Evolutionary conservation across 1,139 yeast genomes (phyloP).

Genomic region (Hemisphaericaspora xylofermentans): DNA sequence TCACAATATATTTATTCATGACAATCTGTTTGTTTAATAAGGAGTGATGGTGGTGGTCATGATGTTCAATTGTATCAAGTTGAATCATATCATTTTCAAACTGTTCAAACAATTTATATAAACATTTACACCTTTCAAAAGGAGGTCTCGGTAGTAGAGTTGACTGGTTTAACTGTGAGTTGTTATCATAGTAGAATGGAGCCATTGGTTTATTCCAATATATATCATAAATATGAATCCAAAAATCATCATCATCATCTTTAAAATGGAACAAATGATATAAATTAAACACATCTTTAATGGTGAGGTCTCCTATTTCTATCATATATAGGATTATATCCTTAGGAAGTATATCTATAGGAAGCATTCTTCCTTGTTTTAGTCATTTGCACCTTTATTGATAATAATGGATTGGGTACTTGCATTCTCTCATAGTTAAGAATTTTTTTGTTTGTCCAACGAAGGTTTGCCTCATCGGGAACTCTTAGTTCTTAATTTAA

Average conservation of each 20-base stretch:
- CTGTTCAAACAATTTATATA: background rate
- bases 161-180: background rate
- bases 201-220: background rate
- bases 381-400: too few relatives aligned
- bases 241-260: conserved; percentile 11
- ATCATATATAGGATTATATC: conserved; percentile 13
- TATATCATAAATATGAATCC: conserved; percentile 11
- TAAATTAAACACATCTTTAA: conserved; percentile 22
- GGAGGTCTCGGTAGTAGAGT: background rate
- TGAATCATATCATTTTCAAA: conserved; percentile 1
- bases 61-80: background rate
- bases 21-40: too few relatives aligned
- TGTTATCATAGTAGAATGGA: background rate
- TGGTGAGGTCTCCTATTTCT: conserved; percentile 18
- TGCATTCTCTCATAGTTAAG: too few relatives aligned
- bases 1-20: background rate
- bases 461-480: too few relatives aligned
- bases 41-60: too few relatives aligned
- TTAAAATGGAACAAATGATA: conserved; percentile 15
- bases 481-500: too few relatives aligned
- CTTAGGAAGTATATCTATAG: conserved; percentile 8
- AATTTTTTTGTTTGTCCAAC: too few relatives aligned
- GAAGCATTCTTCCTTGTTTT: too few relatives aligned
- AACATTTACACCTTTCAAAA: background rate
- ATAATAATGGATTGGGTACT: too few relatives aligned